Conservation (phyloP, 2,329 filamentous ascomycete species). For the Rutstroemia sp. region DNA sequence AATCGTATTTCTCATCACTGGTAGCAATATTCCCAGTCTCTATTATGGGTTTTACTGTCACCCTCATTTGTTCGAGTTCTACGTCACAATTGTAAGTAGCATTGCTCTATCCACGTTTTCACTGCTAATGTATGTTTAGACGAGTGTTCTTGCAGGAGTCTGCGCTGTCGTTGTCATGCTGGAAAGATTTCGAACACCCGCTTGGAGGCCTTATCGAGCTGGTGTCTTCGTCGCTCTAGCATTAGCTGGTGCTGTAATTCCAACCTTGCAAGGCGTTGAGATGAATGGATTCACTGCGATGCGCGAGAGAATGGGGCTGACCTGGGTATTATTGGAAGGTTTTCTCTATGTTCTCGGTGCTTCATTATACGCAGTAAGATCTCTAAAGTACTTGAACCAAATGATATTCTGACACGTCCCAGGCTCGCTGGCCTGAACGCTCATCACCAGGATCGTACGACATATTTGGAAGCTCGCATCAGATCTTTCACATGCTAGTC, state of each 20-base stretch:
- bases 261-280: constrained; percentile 67
- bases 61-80: constrained; percentile 56
- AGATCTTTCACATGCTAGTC: constrained; percentile 91
- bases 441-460: constrained; percentile 73
- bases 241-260: constrained; percentile 66
- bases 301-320: constrained; percentile 67
- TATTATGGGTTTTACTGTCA: constrained; percentile 80
- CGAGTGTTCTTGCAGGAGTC: constrained; percentile 66
- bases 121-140: constrained; percentile 41
- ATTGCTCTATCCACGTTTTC: not conserved
- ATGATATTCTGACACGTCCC: constrained; percentile 12
- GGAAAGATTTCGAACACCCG: constrained; percentile 75
- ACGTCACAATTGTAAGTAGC: constrained; percentile 45
- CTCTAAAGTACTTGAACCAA: not conserved
- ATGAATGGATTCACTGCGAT: constrained; percentile 62
- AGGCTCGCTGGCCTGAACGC: constrained; percentile 77
- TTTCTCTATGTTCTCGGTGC: constrained; percentile 81
- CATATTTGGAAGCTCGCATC: constrained; percentile 88
- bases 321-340: constrained; percentile 75
- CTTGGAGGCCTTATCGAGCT: constrained; percentile 78
- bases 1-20: constrained; percentile 86
- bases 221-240: constrained; percentile 87
- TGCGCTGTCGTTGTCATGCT: constrained; percentile 72
- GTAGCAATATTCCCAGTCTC: constrained; percentile 80
- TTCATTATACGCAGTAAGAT: constrained; percentile 70